Evolutionary conservation across 306 rosid species (phyloP), one percentile per base, ranked within the genome.

Genomic region (Citrullus amarus): DNA sequence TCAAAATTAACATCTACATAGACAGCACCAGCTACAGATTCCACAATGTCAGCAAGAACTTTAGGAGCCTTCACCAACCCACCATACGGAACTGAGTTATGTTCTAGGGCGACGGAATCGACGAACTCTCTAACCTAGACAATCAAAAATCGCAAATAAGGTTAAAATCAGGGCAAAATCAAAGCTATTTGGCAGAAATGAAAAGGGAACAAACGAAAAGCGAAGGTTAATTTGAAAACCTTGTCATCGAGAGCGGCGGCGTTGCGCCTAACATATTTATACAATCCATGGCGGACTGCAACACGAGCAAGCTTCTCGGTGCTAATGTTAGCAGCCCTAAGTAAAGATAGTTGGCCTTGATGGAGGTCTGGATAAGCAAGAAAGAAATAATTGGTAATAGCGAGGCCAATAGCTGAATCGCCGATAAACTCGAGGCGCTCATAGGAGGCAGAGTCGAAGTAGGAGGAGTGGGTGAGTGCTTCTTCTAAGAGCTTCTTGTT

Each of bases 231-330:
- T 13, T 8, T 28, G 10, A 5, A 11, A 8, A 90, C 93, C 85
- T 82, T 84, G 0, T 67, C 77, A 7, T 20, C 34, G 15, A 90
- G 88, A 9, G 85, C 38, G 9, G 84, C 32, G 3, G 89, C 72
- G 4, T 50, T 82, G 78, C 85, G 91, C 61, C 90, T 88, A 38
- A 93, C 38, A 30, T 20, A 84, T 16, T 67, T 73, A 28, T 89
- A 80, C 39, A 93, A 78, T 22, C 89, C 78, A 7, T 50, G 81
- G 53, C 91, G 87, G 17, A 93, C 57, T 34, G 96, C 91, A 38
- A 85, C 90, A 17, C 97, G 96, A 0, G 98, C 98, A 36, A 93
- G 92, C 76, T 90, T 90, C 88, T 91, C 97, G 20, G 96, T 93
- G 84, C 91, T 89, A 56, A 91, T 46, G 6, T 89, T 93, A 46